These are phyloP conservation scores for Barnettozyma sucrosica DNA, from an alignment of 805 yeast species.

Conservation along the genomic window DNA sequence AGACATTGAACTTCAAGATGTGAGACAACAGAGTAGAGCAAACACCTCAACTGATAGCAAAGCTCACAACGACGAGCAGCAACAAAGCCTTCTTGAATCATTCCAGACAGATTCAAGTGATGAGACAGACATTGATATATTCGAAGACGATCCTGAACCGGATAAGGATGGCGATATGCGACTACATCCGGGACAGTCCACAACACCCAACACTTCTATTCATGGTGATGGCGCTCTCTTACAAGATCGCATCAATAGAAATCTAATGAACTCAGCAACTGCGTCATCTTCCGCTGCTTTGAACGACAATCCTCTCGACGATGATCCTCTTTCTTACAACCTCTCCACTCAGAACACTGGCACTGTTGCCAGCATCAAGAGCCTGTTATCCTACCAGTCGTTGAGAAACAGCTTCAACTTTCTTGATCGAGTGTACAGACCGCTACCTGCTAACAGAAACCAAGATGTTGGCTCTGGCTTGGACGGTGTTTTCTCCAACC, in stretches of 20 bases:
- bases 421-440: conserved; percentile 31
- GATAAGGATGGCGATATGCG: background rate
- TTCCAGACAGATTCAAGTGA: conserved; percentile 5
- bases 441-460: conserved; percentile 1
- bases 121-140: conserved; percentile 2
- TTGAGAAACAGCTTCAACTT: conserved; percentile 35
- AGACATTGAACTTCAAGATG: conserved; percentile 7
- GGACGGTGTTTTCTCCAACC: conserved; percentile 92
- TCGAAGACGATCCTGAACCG: background rate
- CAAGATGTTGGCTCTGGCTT: conserved; percentile 27
- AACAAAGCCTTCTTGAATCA: conserved; percentile 1
- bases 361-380: conserved; percentile 1
- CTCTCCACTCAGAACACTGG: background rate
- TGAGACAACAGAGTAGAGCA: background rate
- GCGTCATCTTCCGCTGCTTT: conserved; percentile 6
- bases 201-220: background rate
- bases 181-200: background rate
- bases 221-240: background rate
- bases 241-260: conserved; percentile 8
- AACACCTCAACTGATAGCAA: background rate
- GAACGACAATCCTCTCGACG: background rate
- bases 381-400: conserved; percentile 9
- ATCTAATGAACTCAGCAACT: background rate
- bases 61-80: background rate
- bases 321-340: background rate